Percentiles rank a stretch among this genome's conserved stretches.
phyloP scores from a whole-genome alignment of 352 stramenopile species.

The Phytophthora lateralis region DNA sequence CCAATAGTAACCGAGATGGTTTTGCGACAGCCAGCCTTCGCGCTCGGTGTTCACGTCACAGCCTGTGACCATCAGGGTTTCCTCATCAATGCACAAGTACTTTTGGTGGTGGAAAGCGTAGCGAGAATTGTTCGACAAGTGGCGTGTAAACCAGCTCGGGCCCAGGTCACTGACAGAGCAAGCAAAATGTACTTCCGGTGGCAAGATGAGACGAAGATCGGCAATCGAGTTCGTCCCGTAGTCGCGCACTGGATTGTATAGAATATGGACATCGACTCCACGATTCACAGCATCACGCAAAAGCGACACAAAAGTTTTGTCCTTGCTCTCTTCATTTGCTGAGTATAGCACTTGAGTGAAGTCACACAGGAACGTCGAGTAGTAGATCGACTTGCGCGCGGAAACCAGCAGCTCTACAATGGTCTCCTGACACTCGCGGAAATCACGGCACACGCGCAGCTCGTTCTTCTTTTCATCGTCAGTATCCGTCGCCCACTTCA shows the following conservation, averaged over 20 bases:
- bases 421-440: constrained; percentile 64
- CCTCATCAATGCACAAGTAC: constrained; percentile 73
- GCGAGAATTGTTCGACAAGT: constrained; percentile 79
- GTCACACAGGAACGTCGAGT: constrained; percentile 85
- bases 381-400: constrained; percentile 66
- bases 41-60: constrained; percentile 80
- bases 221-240: constrained; percentile 71
- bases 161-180: constrained; percentile 75
- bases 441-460: constrained; percentile 56
- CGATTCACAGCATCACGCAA: constrained; percentile 59
- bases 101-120: constrained; percentile 88
- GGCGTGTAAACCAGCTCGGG: constrained; percentile 45
- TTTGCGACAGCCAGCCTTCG: constrained; percentile 65
- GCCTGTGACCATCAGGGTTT: constrained; percentile 72
- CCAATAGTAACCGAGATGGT: constrained; percentile 77
- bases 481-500: constrained; percentile 53
- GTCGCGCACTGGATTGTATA: constrained; percentile 79
- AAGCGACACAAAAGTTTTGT: constrained; percentile 65
- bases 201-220: constrained; percentile 51
- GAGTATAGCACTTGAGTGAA: constrained; percentile 63
- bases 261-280: constrained; percentile 66
- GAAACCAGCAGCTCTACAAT: constrained; percentile 67
- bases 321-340: constrained; percentile 29
- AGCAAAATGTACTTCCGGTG: constrained; percentile 51
- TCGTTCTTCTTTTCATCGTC: constrained; percentile 18